Evolutionary conservation across 345 rosid genomes (phyloP), one percentile per base, ranked within the genome.

Genomic region (Eucalyptus viminalis): DNA sequence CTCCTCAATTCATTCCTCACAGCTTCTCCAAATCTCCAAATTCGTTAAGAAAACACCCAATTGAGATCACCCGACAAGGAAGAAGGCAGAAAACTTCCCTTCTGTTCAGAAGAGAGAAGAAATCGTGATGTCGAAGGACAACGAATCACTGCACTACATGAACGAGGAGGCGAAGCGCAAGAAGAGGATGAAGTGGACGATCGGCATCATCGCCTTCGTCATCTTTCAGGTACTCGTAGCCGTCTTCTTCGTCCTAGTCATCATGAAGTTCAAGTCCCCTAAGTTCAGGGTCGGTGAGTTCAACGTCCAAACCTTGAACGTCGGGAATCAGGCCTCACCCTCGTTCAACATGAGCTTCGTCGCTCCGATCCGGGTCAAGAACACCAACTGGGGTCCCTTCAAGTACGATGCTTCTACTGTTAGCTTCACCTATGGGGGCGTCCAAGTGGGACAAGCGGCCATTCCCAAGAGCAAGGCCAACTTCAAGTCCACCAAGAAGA

Each of bases 111-210:
- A 16, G 7, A 80, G 62, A 65, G 69, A 13, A 88, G 60, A 43
- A 49, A 88, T 45, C 15, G 86, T 86, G 44, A 40, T 86, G 86
- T 25, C 69, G 86, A 40, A 81, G 60, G 88, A 89, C 62, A 87
- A 49, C 11, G 90, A 62, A 2, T 86, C 62, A 10, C 47, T 86
- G 37, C 76, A 65, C 76, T 65, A 65, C 76, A 65, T 65, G 50
- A 21, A 80, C 49, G 69, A 85, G 72, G 90, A 90, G 85, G 81
- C 65, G 14, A 53, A 43, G 72, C 87, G 88, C 13, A 90, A 87
- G 90, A 91, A 90, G 87, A 87, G 88, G 86, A 87, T 65, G 54
- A 91, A 88, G 67, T 87, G 91, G 88, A 80, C 89, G 56, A 72
- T 76, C 7, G 88, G 87, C 86, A 69, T 89, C 31, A 89, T 60